Evolutionary conservation across 257 asterid genomes (phyloP), one percentile per base, ranked within the genome.

Genomic region (Echium plantagineum): DNA sequence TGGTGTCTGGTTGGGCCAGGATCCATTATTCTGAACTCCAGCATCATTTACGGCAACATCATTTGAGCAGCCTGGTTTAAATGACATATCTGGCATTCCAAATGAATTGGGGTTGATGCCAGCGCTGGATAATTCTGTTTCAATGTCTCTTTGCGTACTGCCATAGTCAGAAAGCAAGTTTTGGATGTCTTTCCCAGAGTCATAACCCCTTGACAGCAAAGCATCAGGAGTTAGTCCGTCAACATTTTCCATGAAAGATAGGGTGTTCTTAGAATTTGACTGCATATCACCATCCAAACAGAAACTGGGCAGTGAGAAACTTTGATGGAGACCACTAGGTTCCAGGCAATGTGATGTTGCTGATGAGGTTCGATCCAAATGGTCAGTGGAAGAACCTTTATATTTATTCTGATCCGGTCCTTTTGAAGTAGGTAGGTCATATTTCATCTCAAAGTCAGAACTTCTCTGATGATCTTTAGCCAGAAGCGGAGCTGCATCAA

Each of bases 171-270:
- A 77, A 18, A 90, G 85, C 64, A 90, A 72, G 73, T 85, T 91
- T 58, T 86, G 98, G 51, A 91, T 79, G 61, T 91, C 98, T 73
- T 91, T 91, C 52, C 90, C 94, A 13, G 98, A 76, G 73, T 91
- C 98, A 65, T 78, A 91, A 65, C 84, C 98, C 73, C 96, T 77
- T 17, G 98, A 85, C 59, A 91, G 51, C 82, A 91, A 81, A 52
- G 93, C 95, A 79, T 91, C 98, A 5, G 98, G 95, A 5, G 93
- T 78, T 71, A 91, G 72, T 22, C 81, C 87, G 67, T 91, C 90
- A 5, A 85, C 66, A 64, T 77, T 61, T 53, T 81, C 71, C 0
- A 71, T 66, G 47, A 82, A 83, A 65, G 94, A 85, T 57, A 87
- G 69, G 32, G 71, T 72, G 55, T 71, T 77, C 74, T 81, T 77